phyloP scores from a whole-genome alignment of 2,329 filamentous ascomycete genomes.

The Metarhizium anisopliae region DNA sequence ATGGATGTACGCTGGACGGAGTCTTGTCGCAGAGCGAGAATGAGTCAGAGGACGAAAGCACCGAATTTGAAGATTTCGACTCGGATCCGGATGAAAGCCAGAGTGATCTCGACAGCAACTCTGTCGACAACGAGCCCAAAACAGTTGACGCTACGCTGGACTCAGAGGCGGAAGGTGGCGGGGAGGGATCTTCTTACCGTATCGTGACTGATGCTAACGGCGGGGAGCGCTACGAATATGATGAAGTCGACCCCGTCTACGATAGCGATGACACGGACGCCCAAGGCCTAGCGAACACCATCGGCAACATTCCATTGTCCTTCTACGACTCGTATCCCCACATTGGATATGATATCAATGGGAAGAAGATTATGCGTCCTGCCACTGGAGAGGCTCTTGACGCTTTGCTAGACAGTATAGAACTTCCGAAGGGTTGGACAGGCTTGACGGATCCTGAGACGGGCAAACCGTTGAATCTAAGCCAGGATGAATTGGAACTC shows the following conservation, averaged over 20 bases:
- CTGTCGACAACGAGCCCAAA: neutral
- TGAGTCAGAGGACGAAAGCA: slow-evolving; percentile 17
- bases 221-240: slow-evolving; percentile 81
- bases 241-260: slow-evolving; percentile 88
- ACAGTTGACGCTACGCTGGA: neutral
- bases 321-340: slow-evolving; percentile 98
- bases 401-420: slow-evolving; percentile 89
- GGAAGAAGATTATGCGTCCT: slow-evolving; percentile 93
- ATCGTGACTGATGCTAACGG: slow-evolving; percentile 81
- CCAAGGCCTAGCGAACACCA: slow-evolving; percentile 74
- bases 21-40: slow-evolving; percentile 43
- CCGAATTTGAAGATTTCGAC: slow-evolving; percentile 8
- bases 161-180: neutral
- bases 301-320: slow-evolving; percentile 85
- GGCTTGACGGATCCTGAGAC: slow-evolving; percentile 90
- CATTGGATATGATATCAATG: slow-evolving; percentile 98
- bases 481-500: slow-evolving; percentile 78
- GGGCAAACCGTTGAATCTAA: slow-evolving; percentile 84
- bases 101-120: slow-evolving; percentile 4
- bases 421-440: slow-evolving; percentile 95
- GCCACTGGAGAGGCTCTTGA: slow-evolving; percentile 91
- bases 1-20: slow-evolving; percentile 42
- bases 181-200: slow-evolving; percentile 15
- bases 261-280: slow-evolving; percentile 92
- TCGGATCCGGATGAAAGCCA: slow-evolving; percentile 1